Conservation (phyloP, 805 yeast genomes). For the Nakazawaea ernobii region DNA sequence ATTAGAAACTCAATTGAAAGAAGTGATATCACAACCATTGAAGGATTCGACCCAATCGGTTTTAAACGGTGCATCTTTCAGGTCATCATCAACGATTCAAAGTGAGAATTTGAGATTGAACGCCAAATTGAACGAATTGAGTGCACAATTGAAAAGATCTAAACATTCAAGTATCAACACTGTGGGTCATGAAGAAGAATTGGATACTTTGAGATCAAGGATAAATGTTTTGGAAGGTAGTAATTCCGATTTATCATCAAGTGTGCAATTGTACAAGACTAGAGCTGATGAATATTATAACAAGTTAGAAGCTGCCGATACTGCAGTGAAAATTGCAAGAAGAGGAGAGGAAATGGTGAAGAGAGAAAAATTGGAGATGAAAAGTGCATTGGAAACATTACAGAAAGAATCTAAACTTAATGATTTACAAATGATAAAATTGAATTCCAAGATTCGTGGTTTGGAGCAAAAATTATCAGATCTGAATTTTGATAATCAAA, state of each 20-base stretch:
- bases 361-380: constrained; percentile 48
- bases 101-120: constrained; percentile 29
- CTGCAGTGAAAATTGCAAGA: constrained; percentile 57
- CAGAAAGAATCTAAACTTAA: constrained; percentile 49
- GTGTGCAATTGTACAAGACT: constrained; percentile 55
- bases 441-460: constrained; percentile 43
- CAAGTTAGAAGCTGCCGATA: constrained; percentile 75
- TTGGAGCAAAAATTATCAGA: constrained; percentile 54
- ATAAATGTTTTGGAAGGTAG: constrained; percentile 52
- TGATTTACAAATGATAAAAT: constrained; percentile 46
- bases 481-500: constrained; percentile 47
- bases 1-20: constrained; percentile 29
- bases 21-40: constrained; percentile 29
- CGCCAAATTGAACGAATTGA: constrained; percentile 28
- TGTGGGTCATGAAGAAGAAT: constrained; percentile 25
- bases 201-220: constrained; percentile 45
- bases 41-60: constrained; percentile 17
- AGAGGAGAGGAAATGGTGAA: constrained; percentile 52
- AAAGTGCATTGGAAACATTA: constrained; percentile 37
- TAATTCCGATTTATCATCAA: constrained; percentile 47
- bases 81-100: constrained; percentile 16
- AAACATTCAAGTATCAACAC: constrained; percentile 21
- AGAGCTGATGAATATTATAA: constrained; percentile 71
- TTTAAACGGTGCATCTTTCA: constrained; percentile 6
- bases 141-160: constrained; percentile 26